A percentile compares a stretch with the other conserved stretches of the same genome.
Conservation (phyloP, 192 early-diverging fungal genomes). For the Entrophospora sp. region DNA sequence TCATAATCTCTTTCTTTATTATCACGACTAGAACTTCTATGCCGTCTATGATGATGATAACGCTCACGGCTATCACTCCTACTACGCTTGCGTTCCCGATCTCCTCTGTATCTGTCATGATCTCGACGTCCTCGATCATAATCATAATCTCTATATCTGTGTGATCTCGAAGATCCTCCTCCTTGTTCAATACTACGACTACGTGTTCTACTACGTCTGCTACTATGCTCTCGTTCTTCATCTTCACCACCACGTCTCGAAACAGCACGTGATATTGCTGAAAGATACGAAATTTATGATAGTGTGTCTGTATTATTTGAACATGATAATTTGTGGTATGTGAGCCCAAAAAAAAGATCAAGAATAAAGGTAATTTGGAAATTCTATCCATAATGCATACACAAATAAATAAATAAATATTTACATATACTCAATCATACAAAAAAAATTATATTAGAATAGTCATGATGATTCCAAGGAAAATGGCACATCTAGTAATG, state of each 20-base stretch:
- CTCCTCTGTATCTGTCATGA: neutral
- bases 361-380: no score
- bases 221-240: neutral
- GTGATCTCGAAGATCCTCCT: conserved; percentile 8
- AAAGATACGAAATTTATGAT: no score
- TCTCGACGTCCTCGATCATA: neutral
- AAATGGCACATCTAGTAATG: no score
- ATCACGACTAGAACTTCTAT: conserved; percentile 14
- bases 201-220: neutral
- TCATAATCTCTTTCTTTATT: conserved; percentile 8
- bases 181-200: neutral
- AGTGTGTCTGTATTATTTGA: no score
- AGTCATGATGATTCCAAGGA: no score
- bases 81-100: neutral
- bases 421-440: no score
- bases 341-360: no score
- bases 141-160: conserved; percentile 10
- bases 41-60: conserved; percentile 12
- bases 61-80: neutral
- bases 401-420: no score
- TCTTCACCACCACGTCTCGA: neutral
- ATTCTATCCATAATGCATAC: no score
- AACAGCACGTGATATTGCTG: no score
- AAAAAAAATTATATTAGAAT: no score
- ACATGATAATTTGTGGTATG: no score